Base-by-base conservation (phyloP, 768 basidiomycete species). In the Boletus edulis region DNA sequence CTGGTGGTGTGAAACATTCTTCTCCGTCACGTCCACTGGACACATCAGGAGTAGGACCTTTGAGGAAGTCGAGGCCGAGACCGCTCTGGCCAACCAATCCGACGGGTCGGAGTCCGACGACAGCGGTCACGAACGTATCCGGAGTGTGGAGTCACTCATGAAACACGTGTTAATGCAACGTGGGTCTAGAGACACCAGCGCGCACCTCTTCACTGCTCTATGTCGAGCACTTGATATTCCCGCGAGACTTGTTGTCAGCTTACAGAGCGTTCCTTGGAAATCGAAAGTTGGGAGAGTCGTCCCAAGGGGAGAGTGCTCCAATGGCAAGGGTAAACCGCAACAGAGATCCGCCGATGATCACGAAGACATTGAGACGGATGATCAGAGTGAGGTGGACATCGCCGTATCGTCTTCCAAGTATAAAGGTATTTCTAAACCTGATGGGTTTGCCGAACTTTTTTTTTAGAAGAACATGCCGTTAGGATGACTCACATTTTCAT, bases 201-300 rank as follows among this genome's bases (percentile, higher is more conserved):
- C 93, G 1, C 93, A 96, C 62, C 79, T 98, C 4, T 98, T 98
- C 68, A 95, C 94, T 5, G 85, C 91, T 1, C 76, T 97, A 0
- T 92, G 93, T 69, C 81, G 97, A 20, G 91, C 85, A 7, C 77
- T 98, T 7, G 88, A 86, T 12, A 84, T 98, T 18, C 94, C 94
- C 0, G 83, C 94, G 7, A 78, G 97, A 45, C 76, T 98, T 49
- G 89, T 98, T 11, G 87, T 87, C 59, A 96, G 92, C 64, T 72
- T 99, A 42, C 96, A 98, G 71, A 86, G 91, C 50, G 85, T 98
- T 11, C 92, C 94, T 11, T 98, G 94, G 94, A 82, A 94, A 67
- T 82, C 83, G 18, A 73, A 76, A 31, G 76, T 82, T 15, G 84
- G 83, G 5, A 86, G 83, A 63, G 74, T 65, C 31, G 68, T 73